Percentiles rank a stretch among this genome's conserved stretches.
Conservation (phyloP, 2,329 filamentous ascomycete genomes). For the Orbilia blumenaviensis region DNA sequence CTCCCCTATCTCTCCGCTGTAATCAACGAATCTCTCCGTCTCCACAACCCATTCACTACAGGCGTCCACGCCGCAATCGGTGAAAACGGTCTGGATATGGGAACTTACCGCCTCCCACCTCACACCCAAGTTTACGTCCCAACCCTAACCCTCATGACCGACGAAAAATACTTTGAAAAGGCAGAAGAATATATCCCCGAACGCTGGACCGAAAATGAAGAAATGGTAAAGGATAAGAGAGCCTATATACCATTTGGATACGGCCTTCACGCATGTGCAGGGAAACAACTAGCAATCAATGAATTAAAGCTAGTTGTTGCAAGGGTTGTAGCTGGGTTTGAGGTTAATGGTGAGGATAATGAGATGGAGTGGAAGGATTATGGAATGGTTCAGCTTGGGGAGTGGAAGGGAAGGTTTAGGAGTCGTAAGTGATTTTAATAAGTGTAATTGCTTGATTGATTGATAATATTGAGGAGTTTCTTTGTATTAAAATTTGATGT, state of each 20-base stretch:
- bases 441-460: too few relatives aligned
- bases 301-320: conserved; percentile 47
- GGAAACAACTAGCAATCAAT: conserved; percentile 49
- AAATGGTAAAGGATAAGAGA: conserved; percentile 36
- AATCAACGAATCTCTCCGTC: conserved; percentile 67
- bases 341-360: conserved; percentile 26
- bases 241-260: conserved; percentile 44
- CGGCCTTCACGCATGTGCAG: conserved; percentile 43
- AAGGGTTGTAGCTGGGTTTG: conserved; percentile 30
- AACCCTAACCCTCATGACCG: conserved; percentile 63
- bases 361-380: conserved; percentile 45
- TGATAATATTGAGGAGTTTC: conserved; percentile 1
- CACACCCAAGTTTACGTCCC: conserved; percentile 64
- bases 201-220: conserved; percentile 59
- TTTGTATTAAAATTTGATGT: conserved; percentile 3
- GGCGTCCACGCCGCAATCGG: conserved; percentile 66
- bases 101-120: conserved; percentile 62
- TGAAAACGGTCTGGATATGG: conserved; percentile 62
- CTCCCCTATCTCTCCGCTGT: conserved; percentile 67
- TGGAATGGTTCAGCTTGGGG: conserved; percentile 26
- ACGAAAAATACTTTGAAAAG: conserved; percentile 63
- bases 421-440: conserved; percentile 14
- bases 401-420: conserved; percentile 37
- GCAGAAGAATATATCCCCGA: conserved; percentile 64
- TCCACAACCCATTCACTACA: conserved; percentile 65